Conservation (phyloP, 2,329 filamentous ascomycete species). For the Penicillium occitanis region DNA sequence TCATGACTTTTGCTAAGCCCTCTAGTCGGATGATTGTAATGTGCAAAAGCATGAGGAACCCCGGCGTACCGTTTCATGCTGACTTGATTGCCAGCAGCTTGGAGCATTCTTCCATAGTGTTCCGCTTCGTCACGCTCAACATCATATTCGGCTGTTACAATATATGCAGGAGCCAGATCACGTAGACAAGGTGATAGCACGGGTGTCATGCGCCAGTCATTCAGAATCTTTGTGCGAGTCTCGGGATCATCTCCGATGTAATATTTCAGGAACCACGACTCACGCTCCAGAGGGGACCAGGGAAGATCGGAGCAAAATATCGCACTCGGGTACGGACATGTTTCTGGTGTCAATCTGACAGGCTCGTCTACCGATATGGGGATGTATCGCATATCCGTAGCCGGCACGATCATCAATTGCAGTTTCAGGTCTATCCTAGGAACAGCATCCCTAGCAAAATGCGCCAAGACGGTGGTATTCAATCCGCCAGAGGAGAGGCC, state of each 20-base stretch:
- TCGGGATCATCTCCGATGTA: constrained; percentile 30
- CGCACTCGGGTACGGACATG: constrained; percentile 31
- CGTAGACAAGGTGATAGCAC: constrained; percentile 39
- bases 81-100: constrained; percentile 36
- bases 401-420: constrained; percentile 35
- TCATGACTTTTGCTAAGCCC: constrained; percentile 30
- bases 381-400: constrained; percentile 35
- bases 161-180: constrained; percentile 40
- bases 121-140: constrained; percentile 45
- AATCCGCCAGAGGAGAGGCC: constrained; percentile 44
- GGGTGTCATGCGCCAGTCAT: constrained; percentile 47
- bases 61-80: constrained; percentile 34
- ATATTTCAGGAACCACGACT: constrained; percentile 36
- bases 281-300: constrained; percentile 32
- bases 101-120: constrained; percentile 40
- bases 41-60: constrained; percentile 36
- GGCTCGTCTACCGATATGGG: constrained; percentile 23
- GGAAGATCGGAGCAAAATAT: constrained; percentile 27
- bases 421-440: constrained; percentile 29
- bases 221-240: background rate
- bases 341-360: constrained; percentile 20
- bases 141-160: constrained; percentile 45
- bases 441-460: constrained; percentile 39
- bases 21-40: constrained; percentile 29
- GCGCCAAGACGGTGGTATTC: constrained; percentile 40